Evolutionary conservation across 192 early-diverging fungal genomes (phyloP).

Genomic region (Pilaira anomala): DNA sequence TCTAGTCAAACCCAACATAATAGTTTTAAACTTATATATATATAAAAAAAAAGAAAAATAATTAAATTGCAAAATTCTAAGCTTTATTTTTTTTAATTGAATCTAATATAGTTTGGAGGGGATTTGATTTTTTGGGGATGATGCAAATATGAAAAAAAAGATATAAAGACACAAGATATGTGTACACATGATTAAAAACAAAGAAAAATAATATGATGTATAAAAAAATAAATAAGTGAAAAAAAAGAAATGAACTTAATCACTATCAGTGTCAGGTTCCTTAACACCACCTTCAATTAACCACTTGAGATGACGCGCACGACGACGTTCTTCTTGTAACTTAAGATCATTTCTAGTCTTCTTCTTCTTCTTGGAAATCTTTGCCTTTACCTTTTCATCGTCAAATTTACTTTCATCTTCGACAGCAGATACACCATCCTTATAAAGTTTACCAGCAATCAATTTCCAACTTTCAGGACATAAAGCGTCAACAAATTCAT

Average conservation of each 20-base stretch:
- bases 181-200: not conserved
- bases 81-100: no score
- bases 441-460: slow-evolving; percentile 50
- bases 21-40: no score
- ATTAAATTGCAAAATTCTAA: no score
- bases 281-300: slow-evolving; percentile 31
- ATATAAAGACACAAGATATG: no score
- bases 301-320: slow-evolving; percentile 51
- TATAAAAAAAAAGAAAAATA: no score
- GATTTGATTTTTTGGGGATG: no score
- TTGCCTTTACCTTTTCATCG: slow-evolving; percentile 45
- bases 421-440: slow-evolving; percentile 40
- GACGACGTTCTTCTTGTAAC: slow-evolving; percentile 43
- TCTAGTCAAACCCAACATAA: not conserved
- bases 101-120: no score
- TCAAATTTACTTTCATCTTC: slow-evolving; percentile 44
- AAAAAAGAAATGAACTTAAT: slow-evolving; percentile 10
- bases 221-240: slow-evolving; percentile 1
- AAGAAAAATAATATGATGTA: not conserved
- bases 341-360: slow-evolving; percentile 55
- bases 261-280: slow-evolving; percentile 34
- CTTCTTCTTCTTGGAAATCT: slow-evolving; percentile 53
- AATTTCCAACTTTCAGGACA: slow-evolving; percentile 72
- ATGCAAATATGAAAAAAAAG: no score
- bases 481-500: slow-evolving; percentile 66